phyloP scores from a whole-genome alignment of 78 protist genomes.

The Mantamonas sphyraenae region DNA sequence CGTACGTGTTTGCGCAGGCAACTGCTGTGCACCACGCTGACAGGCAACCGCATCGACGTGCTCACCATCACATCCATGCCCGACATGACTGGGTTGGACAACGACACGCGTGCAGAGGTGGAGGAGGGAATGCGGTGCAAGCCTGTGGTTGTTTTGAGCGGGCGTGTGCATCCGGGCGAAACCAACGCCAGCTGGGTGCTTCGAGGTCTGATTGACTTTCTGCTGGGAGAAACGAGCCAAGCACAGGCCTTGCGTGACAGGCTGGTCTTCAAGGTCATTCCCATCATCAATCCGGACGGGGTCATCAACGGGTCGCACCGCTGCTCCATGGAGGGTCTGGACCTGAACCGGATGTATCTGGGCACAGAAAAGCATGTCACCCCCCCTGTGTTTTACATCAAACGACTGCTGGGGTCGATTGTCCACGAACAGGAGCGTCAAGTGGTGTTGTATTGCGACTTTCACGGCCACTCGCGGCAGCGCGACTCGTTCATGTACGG shows the following conservation, averaged over 20 bases:
- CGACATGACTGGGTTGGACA: not conserved
- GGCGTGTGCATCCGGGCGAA: conserved; percentile 87
- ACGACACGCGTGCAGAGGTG: not conserved
- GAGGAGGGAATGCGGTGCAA: conserved; percentile 7
- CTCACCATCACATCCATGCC: conserved; percentile 40
- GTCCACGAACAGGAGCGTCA: conserved; percentile 18
- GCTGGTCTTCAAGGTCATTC: conserved; percentile 67
- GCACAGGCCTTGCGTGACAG: conserved; percentile 50
- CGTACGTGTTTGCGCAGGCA: conserved; percentile 16
- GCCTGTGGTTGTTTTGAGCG: conserved; percentile 1
- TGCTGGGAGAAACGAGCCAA: no score
- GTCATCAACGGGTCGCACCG: conserved; percentile 73
- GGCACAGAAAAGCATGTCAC: conserved; percentile 13
- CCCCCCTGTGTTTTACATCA: conserved; percentile 43
- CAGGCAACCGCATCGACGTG: conserved; percentile 28
- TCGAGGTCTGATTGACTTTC: conserved; percentile 55
- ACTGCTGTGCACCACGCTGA: conserved; percentile 40
- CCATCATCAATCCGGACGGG: conserved; percentile 86
- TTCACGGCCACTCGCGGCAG: conserved; percentile 54
- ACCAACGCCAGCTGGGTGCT: conserved; percentile 48
- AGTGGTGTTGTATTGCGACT: conserved; percentile 42
- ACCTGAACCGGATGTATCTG: conserved; percentile 61
- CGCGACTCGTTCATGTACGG: conserved; percentile 37
- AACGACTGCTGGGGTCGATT: conserved; percentile 1
- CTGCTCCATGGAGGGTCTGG: conserved; percentile 47